A percentile compares a stretch with the other conserved stretches of the same genome.
phyloP scores from a whole-genome alignment of 352 stramenopile species.

The Pythium insidiosum region DNA sequence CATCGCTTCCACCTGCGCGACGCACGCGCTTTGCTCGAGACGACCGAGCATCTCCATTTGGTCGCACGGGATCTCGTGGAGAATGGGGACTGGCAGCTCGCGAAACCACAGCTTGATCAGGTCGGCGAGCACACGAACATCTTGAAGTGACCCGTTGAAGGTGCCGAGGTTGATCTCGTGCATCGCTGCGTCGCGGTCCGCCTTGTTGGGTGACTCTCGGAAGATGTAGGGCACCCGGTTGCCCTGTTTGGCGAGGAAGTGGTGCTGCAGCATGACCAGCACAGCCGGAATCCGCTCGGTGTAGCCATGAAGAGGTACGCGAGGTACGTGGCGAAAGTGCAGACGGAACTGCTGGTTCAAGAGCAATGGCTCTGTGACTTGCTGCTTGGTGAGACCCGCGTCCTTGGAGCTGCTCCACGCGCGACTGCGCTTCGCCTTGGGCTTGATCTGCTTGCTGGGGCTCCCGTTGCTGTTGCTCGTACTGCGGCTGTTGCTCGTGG shows the following conservation, averaged over 20 bases:
- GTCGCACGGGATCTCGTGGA: conserved; percentile 69
- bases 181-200: conserved; percentile 79
- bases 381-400: conserved; percentile 5
- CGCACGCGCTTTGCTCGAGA: conserved; percentile 20
- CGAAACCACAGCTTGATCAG: conserved; percentile 89
- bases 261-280: conserved; percentile 79
- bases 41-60: conserved; percentile 48
- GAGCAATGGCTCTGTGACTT: conserved; percentile 30
- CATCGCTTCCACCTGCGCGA: conserved; percentile 35
- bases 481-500: no score
- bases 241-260: conserved; percentile 66
- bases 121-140: conserved; percentile 82
- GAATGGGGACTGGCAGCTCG: conserved; percentile 70
- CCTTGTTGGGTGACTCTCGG: conserved; percentile 79
- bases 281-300: conserved; percentile 76
- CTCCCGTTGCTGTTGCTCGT: conserved; percentile 3
- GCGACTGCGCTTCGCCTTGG: conserved; percentile 17
- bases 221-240: conserved; percentile 78
- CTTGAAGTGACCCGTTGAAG: conserved; percentile 47
- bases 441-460: conserved; percentile 26
- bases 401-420: conserved; percentile 19
- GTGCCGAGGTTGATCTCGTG: conserved; percentile 74
- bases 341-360: conserved; percentile 85
- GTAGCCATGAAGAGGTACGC: conserved; percentile 53
- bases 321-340: conserved; percentile 63